phyloP scores from a whole-genome alignment of 352 stramenopile genomes.

The Globisporangium irregulare region DNA sequence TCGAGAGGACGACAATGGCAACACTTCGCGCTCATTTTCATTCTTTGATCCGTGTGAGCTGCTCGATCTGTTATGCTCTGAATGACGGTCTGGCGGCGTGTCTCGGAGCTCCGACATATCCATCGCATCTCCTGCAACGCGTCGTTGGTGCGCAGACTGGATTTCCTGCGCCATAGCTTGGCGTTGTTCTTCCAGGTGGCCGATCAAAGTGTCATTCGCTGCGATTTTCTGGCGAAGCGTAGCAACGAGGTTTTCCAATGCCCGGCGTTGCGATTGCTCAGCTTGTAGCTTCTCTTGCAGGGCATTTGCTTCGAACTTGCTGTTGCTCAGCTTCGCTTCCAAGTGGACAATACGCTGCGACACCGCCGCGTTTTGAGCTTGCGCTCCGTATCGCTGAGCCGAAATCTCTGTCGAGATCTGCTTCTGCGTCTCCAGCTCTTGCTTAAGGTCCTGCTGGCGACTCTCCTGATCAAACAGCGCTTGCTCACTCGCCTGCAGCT shows the following conservation, averaged over 20 bases:
- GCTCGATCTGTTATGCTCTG: not conserved
- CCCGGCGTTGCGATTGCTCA: constrained; percentile 52
- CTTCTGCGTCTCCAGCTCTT: constrained; percentile 62
- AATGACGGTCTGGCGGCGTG: constrained; percentile 23
- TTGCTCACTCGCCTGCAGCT: constrained; percentile 56
- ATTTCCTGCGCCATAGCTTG: constrained; percentile 77
- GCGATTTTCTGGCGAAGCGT: constrained; percentile 64
- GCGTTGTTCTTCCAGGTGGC: constrained; percentile 68
- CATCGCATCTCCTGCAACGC: constrained; percentile 40
- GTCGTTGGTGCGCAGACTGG: constrained; percentile 51
- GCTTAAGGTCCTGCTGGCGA: constrained; percentile 22
- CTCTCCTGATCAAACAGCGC: constrained; percentile 28
- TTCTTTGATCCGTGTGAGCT: constrained; percentile 7
- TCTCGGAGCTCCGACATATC: constrained; percentile 62
- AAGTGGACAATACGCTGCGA: constrained; percentile 76
- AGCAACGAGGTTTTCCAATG: constrained; percentile 62
- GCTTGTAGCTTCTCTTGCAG: constrained; percentile 57
- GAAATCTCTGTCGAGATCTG: constrained; percentile 77
- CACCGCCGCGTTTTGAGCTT: constrained; percentile 70
- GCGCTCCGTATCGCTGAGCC: constrained; percentile 66
- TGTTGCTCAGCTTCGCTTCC: constrained; percentile 72
- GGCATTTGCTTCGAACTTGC: constrained; percentile 59
- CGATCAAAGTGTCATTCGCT: constrained; percentile 54
- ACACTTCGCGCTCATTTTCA: constrained; percentile 10
- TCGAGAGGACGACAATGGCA: constrained; percentile 17